phyloP scores from a whole-genome alignment of 176 grass and related monocot species.

The Chloris gayana region DNA sequence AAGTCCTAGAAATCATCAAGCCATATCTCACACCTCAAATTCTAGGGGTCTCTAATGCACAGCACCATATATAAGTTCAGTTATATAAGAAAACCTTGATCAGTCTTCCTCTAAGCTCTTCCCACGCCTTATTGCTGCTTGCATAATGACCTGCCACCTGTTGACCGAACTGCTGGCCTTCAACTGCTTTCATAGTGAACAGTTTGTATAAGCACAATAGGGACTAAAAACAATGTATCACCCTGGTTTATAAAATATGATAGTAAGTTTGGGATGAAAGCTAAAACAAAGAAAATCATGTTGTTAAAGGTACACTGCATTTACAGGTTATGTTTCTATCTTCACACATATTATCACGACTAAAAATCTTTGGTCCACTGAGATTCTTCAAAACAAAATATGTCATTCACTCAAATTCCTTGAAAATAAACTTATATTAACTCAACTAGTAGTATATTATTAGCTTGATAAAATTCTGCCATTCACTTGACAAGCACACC shows the following conservation, averaged over 20 bases:
- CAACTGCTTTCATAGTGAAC: not conserved
- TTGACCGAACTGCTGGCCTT: too few species aligned
- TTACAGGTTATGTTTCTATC: not conserved
- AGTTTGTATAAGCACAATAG: not conserved
- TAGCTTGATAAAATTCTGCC: too few species aligned
- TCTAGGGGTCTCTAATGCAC: not conserved
- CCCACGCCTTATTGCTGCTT: not conserved
- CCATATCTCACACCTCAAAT: too few species aligned
- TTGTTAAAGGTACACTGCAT: not conserved
- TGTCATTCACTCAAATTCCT: not conserved
- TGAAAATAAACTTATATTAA: not conserved
- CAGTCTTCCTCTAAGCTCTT: not conserved
- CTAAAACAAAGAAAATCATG: too few species aligned
- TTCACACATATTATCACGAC: not conserved
- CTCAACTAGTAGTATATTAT: too few species aligned
- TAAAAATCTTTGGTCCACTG: not conserved
- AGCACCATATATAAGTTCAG: not conserved
- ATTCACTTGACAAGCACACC: not conserved
- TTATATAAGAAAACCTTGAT: slow-evolving; percentile 15
- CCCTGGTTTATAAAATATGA: not conserved
- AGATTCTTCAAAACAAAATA: too few species aligned
- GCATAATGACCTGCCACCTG: not conserved
- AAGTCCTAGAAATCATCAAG: not conserved
- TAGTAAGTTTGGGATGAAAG: not conserved
- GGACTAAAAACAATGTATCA: not conserved